Evolutionary conservation across 1,139 yeast genomes (phyloP), one percentile per base, ranked within the genome.

Genomic region (Taphrina betulina): DNA sequence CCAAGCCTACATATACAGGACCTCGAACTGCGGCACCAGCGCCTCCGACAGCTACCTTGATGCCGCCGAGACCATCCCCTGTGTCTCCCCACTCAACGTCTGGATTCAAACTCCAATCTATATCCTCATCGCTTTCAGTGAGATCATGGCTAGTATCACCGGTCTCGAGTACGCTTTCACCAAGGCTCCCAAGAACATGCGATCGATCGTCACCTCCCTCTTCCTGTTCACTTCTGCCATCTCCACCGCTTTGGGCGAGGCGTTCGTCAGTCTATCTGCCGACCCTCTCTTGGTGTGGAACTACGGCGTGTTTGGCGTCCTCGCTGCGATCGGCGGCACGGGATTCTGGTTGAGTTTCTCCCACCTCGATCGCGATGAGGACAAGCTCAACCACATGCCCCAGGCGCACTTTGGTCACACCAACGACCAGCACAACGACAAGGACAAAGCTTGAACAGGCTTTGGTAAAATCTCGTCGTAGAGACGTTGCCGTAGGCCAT

Each of bases 201-300:
- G 81, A 68, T 78, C 85, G 8, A 79, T 82, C 67, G 78, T 82
- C 65, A 82, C 81, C 79, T 75, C 85, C 7, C 64, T 82, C 50
- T 82, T 78, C 71, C 72, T 82, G 67, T 69, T 82, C 55, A 81
- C 83, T 41, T 79, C 76, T 63, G 87, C 87, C 14, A 62, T 79
- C 60, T 90, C 90, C 64, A 75, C 88, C 26, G 86, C 88, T 31
- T 67, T 84, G 46, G 89, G 88, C 67, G 81, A 82, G 69, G 87
- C 88, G 5, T 72, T 84, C 60, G 79, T 86, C 16, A 77, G 88
- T 19, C 78, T 81, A 17, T 75, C 86, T 17, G 76, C 71, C 58
- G 80, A 83, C 69, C 90, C 90, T 50, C 80, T 83, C 71, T 77
- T 80, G 65, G 78, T 78, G 44, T 82, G 86, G 85, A 74, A 78